Percentiles rank a stretch among this genome's conserved stretches.
Conservation (phyloP, 1,284 basidiomycete genomes). For the Melampsora americana region DNA sequence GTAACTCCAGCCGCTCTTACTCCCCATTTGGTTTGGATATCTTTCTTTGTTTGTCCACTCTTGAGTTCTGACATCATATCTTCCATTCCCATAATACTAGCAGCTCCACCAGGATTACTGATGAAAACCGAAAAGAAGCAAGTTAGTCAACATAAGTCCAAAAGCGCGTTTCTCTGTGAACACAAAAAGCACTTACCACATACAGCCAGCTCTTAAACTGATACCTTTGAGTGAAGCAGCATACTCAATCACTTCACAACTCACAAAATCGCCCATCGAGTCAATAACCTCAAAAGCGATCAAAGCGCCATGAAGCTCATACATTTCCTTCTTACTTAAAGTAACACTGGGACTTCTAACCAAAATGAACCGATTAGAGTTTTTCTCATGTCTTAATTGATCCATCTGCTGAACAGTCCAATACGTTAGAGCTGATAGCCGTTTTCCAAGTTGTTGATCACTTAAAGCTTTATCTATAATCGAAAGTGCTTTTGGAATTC, state of each 20-base stretch:
- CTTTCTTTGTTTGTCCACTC: conserved; percentile 41
- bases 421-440: conserved; percentile 27
- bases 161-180: neutral
- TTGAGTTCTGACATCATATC: conserved; percentile 29
- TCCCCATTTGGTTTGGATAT: conserved; percentile 38
- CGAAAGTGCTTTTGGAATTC: conserved; percentile 21
- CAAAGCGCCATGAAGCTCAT: conserved; percentile 24
- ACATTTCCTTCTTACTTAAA: conserved; percentile 26
- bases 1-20: conserved; percentile 37
- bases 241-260: conserved; percentile 38
- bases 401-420: conserved; percentile 30
- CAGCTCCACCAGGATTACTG: conserved; percentile 36
- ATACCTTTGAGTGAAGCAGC: conserved; percentile 32
- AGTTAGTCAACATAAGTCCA: neutral
- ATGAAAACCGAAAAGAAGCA: neutral
- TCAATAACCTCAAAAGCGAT: conserved; percentile 37
- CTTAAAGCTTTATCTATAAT: conserved; percentile 16
- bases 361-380: conserved; percentile 13
- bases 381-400: conserved; percentile 19
- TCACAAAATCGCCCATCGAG: conserved; percentile 14
- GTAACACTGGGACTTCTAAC: conserved; percentile 22
- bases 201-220: conserved; percentile 31
- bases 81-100: conserved; percentile 33
- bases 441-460: conserved; percentile 4
- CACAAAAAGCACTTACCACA: conserved; percentile 23